These are phyloP conservation scores for Xylaria sp. DNA, from an alignment of 2,329 filamentous ascomycete species.

Conservation along the genomic window DNA sequence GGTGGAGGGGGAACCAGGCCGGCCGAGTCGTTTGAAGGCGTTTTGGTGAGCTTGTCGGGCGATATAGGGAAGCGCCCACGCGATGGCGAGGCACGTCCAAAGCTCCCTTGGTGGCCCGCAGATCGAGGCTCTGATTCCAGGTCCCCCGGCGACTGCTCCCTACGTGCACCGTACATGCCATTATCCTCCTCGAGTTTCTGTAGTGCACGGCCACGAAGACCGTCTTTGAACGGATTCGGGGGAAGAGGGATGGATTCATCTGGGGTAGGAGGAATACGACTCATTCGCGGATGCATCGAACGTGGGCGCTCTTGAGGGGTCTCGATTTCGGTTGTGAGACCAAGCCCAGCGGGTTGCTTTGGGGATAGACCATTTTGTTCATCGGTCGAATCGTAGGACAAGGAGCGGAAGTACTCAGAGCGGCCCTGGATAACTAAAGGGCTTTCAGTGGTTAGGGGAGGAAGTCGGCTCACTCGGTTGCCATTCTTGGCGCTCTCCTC, in stretches of 20 bases:
- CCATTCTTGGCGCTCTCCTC: slow-evolving; percentile 81
- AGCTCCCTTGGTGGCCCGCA: slow-evolving; percentile 50
- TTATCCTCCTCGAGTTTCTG: slow-evolving; percentile 55
- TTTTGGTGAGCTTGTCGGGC: slow-evolving; percentile 58
- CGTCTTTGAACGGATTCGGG: slow-evolving; percentile 55
- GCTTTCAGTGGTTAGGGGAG: slow-evolving; percentile 83
- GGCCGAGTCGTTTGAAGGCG: slow-evolving; percentile 62
- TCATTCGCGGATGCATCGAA: slow-evolving; percentile 81
- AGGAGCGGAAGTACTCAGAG: slow-evolving; percentile 82
- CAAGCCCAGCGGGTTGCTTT: slow-evolving; percentile 57
- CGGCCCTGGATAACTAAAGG: slow-evolving; percentile 80
- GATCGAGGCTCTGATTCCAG: slow-evolving; percentile 53
- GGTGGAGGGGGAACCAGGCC: slow-evolving; percentile 63
- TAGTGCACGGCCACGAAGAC: slow-evolving; percentile 55
- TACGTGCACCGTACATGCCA: slow-evolving; percentile 64
- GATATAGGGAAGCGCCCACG: slow-evolving; percentile 54
- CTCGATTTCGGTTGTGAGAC: slow-evolving; percentile 67
- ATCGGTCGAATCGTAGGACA: slow-evolving; percentile 71
- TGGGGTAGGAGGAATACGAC: slow-evolving; percentile 66
- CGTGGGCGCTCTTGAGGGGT: slow-evolving; percentile 68
- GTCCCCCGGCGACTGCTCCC: slow-evolving; percentile 68
- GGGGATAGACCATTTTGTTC: slow-evolving; percentile 56
- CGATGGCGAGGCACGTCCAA: slow-evolving; percentile 53
- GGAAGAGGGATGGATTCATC: slow-evolving; percentile 61
- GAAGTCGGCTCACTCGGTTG: slow-evolving; percentile 84